Conservation (phyloP, 1,139 yeast genomes). For the Insectozyma bohioensis region DNA sequence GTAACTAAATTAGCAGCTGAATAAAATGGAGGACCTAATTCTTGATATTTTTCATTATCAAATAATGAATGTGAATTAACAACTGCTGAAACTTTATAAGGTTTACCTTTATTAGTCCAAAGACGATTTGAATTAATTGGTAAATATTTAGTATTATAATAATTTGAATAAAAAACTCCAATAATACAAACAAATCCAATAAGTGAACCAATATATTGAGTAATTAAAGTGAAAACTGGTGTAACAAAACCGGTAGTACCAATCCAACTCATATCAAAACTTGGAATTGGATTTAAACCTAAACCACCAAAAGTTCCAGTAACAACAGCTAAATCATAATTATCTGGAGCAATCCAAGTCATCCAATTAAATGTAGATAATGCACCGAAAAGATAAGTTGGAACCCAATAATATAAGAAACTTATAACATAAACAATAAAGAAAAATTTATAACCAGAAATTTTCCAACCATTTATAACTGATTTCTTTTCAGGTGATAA, state of each 20-base stretch:
- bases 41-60: slow-evolving; percentile 34
- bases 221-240: slow-evolving; percentile 50
- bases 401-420: slow-evolving; percentile 36
- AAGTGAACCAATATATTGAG: slow-evolving; percentile 40
- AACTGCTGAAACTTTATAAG: slow-evolving; percentile 40
- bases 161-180: slow-evolving; percentile 50
- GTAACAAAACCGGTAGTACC: slow-evolving; percentile 27
- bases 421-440: slow-evolving; percentile 21
- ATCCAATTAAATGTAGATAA: slow-evolving; percentile 39
- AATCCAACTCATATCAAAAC: slow-evolving; percentile 51
- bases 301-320: slow-evolving; percentile 56
- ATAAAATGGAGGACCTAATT: slow-evolving; percentile 47
- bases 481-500: slow-evolving; percentile 41
- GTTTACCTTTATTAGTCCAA: slow-evolving; percentile 47
- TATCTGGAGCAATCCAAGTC: slow-evolving; percentile 36
- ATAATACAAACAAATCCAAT: slow-evolving; percentile 42
- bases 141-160: slow-evolving; percentile 49
- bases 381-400: slow-evolving; percentile 32
- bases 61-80: slow-evolving; percentile 38
- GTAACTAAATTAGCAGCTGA: slow-evolving; percentile 41
- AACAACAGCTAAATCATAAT: slow-evolving; percentile 44
- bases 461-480: slow-evolving; percentile 37
- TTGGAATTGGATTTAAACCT: slow-evolving; percentile 58
- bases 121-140: slow-evolving; percentile 51
- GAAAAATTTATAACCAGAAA: slow-evolving; percentile 34